Evolutionary conservation across 2,329 filamentous ascomycete species (phyloP).

Genomic region (Colletotrichum siamense): DNA sequence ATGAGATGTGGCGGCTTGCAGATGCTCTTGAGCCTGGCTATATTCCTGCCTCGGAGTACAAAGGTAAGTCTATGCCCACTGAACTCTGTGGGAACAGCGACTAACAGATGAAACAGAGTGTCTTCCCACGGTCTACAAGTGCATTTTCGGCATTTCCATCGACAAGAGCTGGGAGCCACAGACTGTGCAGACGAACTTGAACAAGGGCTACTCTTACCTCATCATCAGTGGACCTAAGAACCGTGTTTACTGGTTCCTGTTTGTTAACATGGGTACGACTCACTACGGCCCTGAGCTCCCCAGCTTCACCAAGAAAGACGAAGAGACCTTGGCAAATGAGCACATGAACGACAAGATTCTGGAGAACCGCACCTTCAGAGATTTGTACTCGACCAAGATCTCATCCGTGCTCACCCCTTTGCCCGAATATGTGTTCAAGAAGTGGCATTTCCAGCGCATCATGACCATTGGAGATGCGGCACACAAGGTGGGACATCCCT

Average conservation of each 20-base stretch:
- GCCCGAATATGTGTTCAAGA: constrained; percentile 36
- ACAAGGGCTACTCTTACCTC: constrained; percentile 29
- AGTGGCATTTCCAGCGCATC: constrained; percentile 36
- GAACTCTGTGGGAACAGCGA: neutral
- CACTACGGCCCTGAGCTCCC: constrained; percentile 26
- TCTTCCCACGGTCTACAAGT: constrained; percentile 30
- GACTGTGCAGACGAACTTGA: constrained; percentile 24
- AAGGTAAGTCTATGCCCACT: neutral
- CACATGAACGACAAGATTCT: constrained; percentile 26
- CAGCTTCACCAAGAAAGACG: constrained; percentile 35
- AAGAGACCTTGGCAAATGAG: constrained; percentile 30
- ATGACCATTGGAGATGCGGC: constrained; percentile 35
- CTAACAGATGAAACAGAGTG: neutral
- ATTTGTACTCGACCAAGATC: constrained; percentile 32
- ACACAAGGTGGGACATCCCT: constrained; percentile 32
- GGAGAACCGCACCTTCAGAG: constrained; percentile 30
- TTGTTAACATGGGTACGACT: constrained; percentile 20
- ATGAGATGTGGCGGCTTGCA: constrained; percentile 31
- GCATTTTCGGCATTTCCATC: constrained; percentile 42
- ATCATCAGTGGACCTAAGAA: constrained; percentile 33
- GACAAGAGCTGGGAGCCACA: constrained; percentile 27
- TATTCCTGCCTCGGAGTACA: constrained; percentile 24
- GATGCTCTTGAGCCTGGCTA: constrained; percentile 27
- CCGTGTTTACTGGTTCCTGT: constrained; percentile 41
- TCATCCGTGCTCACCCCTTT: constrained; percentile 35